Evolutionary conservation across 2,329 filamentous ascomycete species (phyloP), one percentile per base, ranked within the genome.

Genomic region (Diaporthe sp.): DNA sequence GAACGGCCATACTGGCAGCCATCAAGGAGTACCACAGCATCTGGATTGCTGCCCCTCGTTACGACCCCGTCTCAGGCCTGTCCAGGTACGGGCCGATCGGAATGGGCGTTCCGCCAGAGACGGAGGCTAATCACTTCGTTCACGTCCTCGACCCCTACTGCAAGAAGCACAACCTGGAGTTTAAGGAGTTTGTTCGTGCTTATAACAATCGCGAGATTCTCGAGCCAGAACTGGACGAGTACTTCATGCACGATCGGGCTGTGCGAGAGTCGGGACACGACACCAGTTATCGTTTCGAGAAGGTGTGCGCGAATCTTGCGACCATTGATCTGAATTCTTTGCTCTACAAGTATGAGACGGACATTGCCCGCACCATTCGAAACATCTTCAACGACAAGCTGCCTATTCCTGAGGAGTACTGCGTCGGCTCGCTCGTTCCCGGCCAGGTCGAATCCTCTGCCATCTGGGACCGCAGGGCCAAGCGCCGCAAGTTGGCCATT

Each of bases 181-280:
- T 98, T 79, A 85, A 94, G 28, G 90, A 97, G 72, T 98, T 98
- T 82, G 95, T 98, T 30, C 85, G 91, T 42, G 95, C 94, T 0
- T 99, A 99, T 88, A 98, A 98, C 83, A 83, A 92, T 76, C 91
- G 92, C 28, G 83, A 90, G 69, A 89, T 99, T 35, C 83, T 88
- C 61, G 96, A 98, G 85, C 95, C 96, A 0, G 95, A 97, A 77
- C 88, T 99, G 19, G 97, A 99, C 80, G 92, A 96, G 61, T 99
- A 98, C 85, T 98, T 98, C 85, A 86, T 97, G 81, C 97, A 99
- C 82, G 97, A 99, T 82, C 94, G 97, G 75, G 96, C 96, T 2
- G 96, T 98, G 45, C 93, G 97, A 78, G 97, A 99, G 84, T 98
- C 96, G 25, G 97, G 97, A 17, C 97, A 99, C 83, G 97, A 99